Percentiles rank a stretch among this genome's conserved stretches.
These are phyloP conservation scores for Ogataea paradorogensis DNA, from an alignment of 805 yeast species.

Conservation along the genomic window DNA sequence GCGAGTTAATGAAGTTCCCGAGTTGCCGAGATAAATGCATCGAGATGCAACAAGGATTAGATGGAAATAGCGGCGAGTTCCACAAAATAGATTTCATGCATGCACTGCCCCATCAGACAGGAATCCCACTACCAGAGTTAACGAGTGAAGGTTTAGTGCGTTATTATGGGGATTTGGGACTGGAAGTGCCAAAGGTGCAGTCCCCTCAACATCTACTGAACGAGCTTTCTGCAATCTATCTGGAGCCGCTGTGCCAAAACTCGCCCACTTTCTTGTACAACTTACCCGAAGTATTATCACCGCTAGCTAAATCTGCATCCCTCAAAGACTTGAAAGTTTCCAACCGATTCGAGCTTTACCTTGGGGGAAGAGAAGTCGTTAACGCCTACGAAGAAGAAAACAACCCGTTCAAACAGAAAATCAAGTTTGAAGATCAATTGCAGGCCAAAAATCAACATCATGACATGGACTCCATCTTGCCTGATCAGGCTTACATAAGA, in stretches of 20 bases:
- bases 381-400: conserved; percentile 98
- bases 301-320: conserved; percentile 71
- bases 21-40: conserved; percentile 26
- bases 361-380: conserved; percentile 74
- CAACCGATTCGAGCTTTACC: conserved; percentile 79
- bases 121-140: conserved; percentile 46
- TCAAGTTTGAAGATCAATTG: conserved; percentile 63
- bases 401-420: conserved; percentile 67
- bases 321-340: conserved; percentile 44
- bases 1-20: conserved; percentile 25
- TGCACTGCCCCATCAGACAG: conserved; percentile 54
- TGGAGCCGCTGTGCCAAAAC: conserved; percentile 60
- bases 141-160: conserved; percentile 38
- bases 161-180: conserved; percentile 39
- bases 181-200: conserved; percentile 34
- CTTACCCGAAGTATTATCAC: conserved; percentile 84
- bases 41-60: conserved; percentile 15
- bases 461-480: conserved; percentile 62
- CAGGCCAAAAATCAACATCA: conserved; percentile 41
- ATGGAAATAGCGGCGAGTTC: conserved; percentile 30
- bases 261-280: conserved; percentile 73
- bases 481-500: conserved; percentile 69
- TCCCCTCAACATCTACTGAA: conserved; percentile 66
- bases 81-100: conserved; percentile 61
- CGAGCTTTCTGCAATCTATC: conserved; percentile 51